A percentile compares a stretch with the other conserved stretches of the same genome.
Evolutionary conservation across 2,329 filamentous ascomycete species (phyloP).

Genomic region (Bretziella fagacearum): DNA sequence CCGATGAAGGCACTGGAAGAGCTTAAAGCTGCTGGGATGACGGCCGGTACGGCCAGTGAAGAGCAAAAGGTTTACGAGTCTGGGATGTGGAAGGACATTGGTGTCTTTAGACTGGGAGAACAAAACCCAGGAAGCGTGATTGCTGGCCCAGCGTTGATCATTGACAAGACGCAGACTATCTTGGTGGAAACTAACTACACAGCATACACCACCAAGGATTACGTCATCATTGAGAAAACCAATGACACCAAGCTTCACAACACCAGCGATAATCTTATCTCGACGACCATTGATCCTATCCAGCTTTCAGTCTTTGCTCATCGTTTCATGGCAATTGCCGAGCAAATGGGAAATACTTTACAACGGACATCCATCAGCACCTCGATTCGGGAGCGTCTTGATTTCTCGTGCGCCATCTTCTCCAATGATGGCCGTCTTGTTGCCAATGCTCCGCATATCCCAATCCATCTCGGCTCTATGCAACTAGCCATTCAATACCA

Average conservation of each 20-base stretch:
- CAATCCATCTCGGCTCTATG: constrained; percentile 64
- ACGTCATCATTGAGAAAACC: constrained; percentile 22
- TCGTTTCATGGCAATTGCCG: constrained; percentile 69
- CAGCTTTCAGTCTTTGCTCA: constrained; percentile 63
- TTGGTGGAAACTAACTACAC: constrained; percentile 37
- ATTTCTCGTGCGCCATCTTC: constrained; percentile 69
- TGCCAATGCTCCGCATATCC: constrained; percentile 59
- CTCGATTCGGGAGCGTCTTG: constrained; percentile 65
- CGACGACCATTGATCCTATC: constrained; percentile 30
- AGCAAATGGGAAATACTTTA: constrained; percentile 67
- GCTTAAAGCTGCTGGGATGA: neutral
- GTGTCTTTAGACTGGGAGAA: constrained; percentile 17
- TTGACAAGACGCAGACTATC: constrained; percentile 58
- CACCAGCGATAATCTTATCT: constrained; percentile 22
- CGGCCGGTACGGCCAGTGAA: constrained; percentile 15
- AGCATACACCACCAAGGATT: constrained; percentile 22
- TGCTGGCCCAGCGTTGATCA: constrained; percentile 50
- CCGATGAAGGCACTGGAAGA: constrained; percentile 1
- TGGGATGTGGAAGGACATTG: constrained; percentile 17
- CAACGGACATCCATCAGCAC: constrained; percentile 64
- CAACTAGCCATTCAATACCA: constrained; percentile 58
- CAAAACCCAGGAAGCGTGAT: constrained; percentile 1
- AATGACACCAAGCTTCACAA: neutral
- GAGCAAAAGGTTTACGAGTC: constrained; percentile 19
- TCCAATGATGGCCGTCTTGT: constrained; percentile 57